Evolutionary conservation across 257 asterid genomes (phyloP).

Genomic region (Hygrophila difformis): DNA sequence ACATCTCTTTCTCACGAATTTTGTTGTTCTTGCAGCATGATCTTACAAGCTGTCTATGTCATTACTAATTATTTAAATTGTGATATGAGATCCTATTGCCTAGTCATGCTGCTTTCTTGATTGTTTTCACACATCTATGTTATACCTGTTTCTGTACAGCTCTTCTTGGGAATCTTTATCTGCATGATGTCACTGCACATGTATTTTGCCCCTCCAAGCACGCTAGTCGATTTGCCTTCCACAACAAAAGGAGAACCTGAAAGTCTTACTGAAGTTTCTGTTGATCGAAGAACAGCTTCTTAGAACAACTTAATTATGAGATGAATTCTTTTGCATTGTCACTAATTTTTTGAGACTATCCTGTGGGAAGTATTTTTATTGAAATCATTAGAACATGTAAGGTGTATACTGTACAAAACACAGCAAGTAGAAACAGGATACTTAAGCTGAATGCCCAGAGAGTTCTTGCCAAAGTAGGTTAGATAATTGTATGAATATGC

Average conservation of each 20-base stretch:
- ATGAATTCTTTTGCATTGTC: slow-evolving; percentile 13
- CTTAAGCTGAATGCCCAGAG: neutral
- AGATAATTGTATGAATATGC: slow-evolving; percentile 14
- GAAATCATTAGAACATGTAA: slow-evolving; percentile 9
- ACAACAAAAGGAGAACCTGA: slow-evolving; percentile 35
- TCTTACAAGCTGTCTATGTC: neutral
- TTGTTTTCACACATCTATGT: neutral
- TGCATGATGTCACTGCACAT: slow-evolving; percentile 98
- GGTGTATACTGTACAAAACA: slow-evolving; percentile 19
- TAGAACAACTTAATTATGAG: slow-evolving; percentile 7
- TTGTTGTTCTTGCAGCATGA: slow-evolving; percentile 3
- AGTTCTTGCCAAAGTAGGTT: slow-evolving; percentile 7
- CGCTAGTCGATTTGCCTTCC: slow-evolving; percentile 65
- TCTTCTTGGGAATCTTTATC: slow-evolving; percentile 71
- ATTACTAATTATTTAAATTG: slow-evolving; percentile 1
- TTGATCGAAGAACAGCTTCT: too few species aligned
- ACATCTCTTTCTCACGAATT: neutral
- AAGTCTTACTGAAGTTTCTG: too few species aligned
- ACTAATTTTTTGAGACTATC: slow-evolving; percentile 1
- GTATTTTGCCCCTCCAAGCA: slow-evolving; percentile 88
- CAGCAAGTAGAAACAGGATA: slow-evolving; percentile 8
- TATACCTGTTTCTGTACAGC: slow-evolving; percentile 39
- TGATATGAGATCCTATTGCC: neutral
- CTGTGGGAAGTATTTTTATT: neutral
- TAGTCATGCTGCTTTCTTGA: neutral